Conservation (phyloP, 805 yeast genomes). For the Maudiozyma barnettii region DNA sequence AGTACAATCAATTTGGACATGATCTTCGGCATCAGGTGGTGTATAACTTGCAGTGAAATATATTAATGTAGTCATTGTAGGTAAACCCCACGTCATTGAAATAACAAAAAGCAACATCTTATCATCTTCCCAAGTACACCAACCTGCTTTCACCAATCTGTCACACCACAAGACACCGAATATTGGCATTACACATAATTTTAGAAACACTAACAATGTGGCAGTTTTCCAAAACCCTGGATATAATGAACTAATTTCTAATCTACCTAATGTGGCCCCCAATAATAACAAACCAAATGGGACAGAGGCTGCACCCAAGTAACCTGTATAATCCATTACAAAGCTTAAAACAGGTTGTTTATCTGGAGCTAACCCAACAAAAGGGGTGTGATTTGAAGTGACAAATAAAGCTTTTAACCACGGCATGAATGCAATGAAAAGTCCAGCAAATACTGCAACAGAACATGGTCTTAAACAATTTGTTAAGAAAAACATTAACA, state of each 20-base stretch:
- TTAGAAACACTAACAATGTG: slow-evolving; percentile 42
- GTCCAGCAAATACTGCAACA: slow-evolving; percentile 51
- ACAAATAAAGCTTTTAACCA: slow-evolving; percentile 75
- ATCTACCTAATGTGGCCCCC: slow-evolving; percentile 83
- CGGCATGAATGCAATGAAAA: slow-evolving; percentile 74
- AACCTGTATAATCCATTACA: slow-evolving; percentile 68
- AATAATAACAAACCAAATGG: slow-evolving; percentile 77
- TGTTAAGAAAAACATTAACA: slow-evolving; percentile 31
- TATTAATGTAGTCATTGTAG: slow-evolving; percentile 81
- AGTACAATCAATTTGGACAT: slow-evolving; percentile 67
- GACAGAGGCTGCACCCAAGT: slow-evolving; percentile 81
- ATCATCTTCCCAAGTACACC: slow-evolving; percentile 44
- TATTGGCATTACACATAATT: slow-evolving; percentile 68
- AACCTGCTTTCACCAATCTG: slow-evolving; percentile 54
- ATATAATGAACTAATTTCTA: slow-evolving; percentile 53
- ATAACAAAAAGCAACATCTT: slow-evolving; percentile 62
- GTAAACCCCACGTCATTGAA: slow-evolving; percentile 68
- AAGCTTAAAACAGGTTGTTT: slow-evolving; percentile 75
- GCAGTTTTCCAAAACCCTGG: slow-evolving; percentile 63
- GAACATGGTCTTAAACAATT: slow-evolving; percentile 69
- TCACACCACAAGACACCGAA: slow-evolving; percentile 62
- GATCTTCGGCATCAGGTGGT: slow-evolving; percentile 42
- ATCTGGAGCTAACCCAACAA: slow-evolving; percentile 75
- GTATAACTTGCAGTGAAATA: slow-evolving; percentile 82
- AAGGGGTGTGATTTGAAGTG: slow-evolving; percentile 32